phyloP scores from a whole-genome alignment of 1,284 basidiomycete genomes.

The Naganishia sp. region DNA sequence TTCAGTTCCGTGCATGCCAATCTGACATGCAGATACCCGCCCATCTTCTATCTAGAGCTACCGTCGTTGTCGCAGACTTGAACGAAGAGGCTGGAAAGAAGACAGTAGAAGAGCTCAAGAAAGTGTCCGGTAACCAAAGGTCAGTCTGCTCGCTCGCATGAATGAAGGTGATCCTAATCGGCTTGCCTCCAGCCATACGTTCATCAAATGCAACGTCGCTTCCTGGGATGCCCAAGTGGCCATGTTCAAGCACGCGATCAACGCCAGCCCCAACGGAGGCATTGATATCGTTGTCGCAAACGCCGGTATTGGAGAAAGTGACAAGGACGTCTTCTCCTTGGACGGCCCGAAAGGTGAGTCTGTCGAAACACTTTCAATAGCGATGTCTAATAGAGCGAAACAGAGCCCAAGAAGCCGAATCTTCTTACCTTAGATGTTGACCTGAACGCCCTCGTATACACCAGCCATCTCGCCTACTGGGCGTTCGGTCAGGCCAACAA shows the following conservation, averaged over 20 bases:
- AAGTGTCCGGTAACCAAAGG: conserved; percentile 26
- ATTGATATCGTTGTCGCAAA: conserved; percentile 33
- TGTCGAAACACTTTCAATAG: neutral
- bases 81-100: conserved; percentile 30
- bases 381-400: neutral
- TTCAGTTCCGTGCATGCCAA: too few relatives aligned
- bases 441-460: conserved; percentile 32
- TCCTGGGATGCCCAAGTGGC: conserved; percentile 32
- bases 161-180: neutral
- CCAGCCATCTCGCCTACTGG: conserved; percentile 33
- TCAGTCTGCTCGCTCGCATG: neutral
- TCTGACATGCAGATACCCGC: neutral
- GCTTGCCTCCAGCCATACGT: conserved; percentile 25
- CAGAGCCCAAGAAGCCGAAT: conserved; percentile 31
- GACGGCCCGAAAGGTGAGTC: conserved; percentile 22
- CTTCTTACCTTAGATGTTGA: conserved; percentile 32
- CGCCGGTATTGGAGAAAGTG: conserved; percentile 32
- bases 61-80: conserved; percentile 31
- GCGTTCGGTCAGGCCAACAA: conserved; percentile 28
- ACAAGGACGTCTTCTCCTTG: conserved; percentile 18
- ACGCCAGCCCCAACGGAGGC: conserved; percentile 17
- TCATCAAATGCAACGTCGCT: conserved; percentile 30
- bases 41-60: conserved; percentile 12
- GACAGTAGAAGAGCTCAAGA: conserved; percentile 28
- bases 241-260: conserved; percentile 32